Conservation (phyloP, 179 eudicot species). For the Silene coronaria region DNA sequence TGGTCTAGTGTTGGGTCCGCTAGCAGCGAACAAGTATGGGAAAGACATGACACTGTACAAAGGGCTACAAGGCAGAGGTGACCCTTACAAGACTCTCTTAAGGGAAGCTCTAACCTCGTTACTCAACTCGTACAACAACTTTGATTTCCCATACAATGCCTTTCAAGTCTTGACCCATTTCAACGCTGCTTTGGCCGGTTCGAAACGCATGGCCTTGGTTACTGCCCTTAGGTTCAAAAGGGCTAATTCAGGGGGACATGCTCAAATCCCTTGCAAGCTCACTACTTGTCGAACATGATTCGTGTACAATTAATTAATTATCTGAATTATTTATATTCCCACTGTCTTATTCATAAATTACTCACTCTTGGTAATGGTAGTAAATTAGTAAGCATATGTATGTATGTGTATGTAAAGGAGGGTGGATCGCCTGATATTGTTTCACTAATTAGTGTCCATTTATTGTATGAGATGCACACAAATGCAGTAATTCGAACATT, state of each 20-base stretch:
- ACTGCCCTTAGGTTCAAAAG: constrained; percentile 63
- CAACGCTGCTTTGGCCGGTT: constrained; percentile 44
- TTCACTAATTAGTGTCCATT: too few species aligned
- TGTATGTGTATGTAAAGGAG: too few species aligned
- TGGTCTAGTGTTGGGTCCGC: constrained; percentile 55
- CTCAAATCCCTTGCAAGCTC: constrained; percentile 43
- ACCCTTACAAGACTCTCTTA: constrained; percentile 67
- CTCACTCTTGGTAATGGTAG: too few species aligned
- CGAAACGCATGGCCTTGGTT: constrained; percentile 42
- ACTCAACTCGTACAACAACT: constrained; percentile 65
- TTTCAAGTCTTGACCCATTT: constrained; percentile 37
- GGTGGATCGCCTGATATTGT: too few species aligned
- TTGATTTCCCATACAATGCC: constrained; percentile 56
- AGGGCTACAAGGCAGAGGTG: constrained; percentile 62
- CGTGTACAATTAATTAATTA: not conserved
- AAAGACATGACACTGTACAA: constrained; percentile 39
- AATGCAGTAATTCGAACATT: too few species aligned
- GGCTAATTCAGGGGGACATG: constrained; percentile 60
- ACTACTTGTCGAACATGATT: constrained; percentile 40
- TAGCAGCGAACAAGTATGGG: constrained; percentile 59
- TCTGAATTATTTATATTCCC: too few species aligned
- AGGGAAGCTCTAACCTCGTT: constrained; percentile 75
- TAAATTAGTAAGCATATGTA: too few species aligned
- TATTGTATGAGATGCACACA: too few species aligned
- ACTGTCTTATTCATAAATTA: too few species aligned